phyloP scores from a whole-genome alignment of 768 basidiomycete species.

The Boletus fagicola region DNA sequence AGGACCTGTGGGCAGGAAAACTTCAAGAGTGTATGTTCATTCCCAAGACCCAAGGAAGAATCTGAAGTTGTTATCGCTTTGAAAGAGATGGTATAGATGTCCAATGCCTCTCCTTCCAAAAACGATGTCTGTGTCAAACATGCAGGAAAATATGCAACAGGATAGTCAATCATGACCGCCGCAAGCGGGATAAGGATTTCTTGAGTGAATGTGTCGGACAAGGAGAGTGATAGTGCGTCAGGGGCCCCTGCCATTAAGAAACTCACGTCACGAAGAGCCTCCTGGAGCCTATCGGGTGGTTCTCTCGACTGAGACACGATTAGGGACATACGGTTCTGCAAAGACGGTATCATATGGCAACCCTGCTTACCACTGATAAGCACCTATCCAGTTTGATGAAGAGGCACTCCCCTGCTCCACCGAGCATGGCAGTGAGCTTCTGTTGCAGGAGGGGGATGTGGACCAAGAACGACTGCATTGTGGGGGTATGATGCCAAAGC shows the following conservation, averaged over 20 bases:
- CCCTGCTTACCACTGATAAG: conserved; percentile 24
- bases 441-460: conserved; percentile 33
- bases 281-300: conserved; percentile 12
- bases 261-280: conserved; percentile 14
- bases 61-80: neutral
- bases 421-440: conserved; percentile 7
- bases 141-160: conserved; percentile 53
- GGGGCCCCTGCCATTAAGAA: conserved; percentile 4
- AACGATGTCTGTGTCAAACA: conserved; percentile 37
- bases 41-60: neutral
- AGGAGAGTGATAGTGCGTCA: conserved; percentile 24
- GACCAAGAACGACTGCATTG: conserved; percentile 56
- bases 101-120: conserved; percentile 46
- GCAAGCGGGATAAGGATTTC: conserved; percentile 49
- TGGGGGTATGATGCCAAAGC: conserved; percentile 45
- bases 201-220: conserved; percentile 30
- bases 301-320: conserved; percentile 12
- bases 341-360: neutral
- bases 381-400: conserved; percentile 20
- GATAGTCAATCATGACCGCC: conserved; percentile 60
- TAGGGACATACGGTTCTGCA: neutral
- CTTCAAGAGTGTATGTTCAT: conserved; percentile 45
- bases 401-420: neutral
- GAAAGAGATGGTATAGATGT: conserved; percentile 44
- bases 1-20: conserved; percentile 54